Conservation (phyloP, 2,329 filamentous ascomycete species). For the Penicillium sp. region DNA sequence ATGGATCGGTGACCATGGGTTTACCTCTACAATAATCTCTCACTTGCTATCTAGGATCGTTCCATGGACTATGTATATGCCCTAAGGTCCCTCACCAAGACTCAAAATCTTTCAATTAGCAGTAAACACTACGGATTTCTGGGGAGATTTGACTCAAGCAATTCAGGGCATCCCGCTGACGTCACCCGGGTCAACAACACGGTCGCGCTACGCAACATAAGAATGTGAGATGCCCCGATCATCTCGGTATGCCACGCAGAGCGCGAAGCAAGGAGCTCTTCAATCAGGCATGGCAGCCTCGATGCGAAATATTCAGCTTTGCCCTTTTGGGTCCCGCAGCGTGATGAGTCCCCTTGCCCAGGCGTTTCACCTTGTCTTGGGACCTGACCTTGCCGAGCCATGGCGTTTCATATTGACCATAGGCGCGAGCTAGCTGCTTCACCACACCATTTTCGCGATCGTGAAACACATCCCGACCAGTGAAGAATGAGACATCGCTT, state of each 20-base stretch:
- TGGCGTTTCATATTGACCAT: neutral
- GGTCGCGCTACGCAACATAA: neutral
- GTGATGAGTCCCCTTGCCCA: neutral
- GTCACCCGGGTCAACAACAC: neutral
- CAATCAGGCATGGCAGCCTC: neutral
- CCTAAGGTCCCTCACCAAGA: too few relatives aligned
- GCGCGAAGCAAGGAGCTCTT: neutral
- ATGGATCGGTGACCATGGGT: too few relatives aligned
- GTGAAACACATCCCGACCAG: neutral
- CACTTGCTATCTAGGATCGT: too few relatives aligned
- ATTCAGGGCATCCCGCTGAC: neutral
- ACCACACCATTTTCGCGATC: neutral
- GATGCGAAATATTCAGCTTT: neutral
- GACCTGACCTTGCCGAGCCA: neutral
- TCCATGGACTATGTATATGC: too few relatives aligned
- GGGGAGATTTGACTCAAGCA: too few relatives aligned
- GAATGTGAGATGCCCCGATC: neutral
- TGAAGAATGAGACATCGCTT: constrained; percentile 14
- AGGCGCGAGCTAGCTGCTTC: neutral
- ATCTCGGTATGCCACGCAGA: neutral
- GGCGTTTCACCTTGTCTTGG: neutral
- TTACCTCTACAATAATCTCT: too few relatives aligned
- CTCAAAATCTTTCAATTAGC: too few relatives aligned
- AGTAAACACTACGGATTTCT: too few relatives aligned
- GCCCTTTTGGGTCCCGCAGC: too few relatives aligned